Evolutionary conservation across 805 yeast species (phyloP).

Genomic region (Teunomyces kruisii): DNA sequence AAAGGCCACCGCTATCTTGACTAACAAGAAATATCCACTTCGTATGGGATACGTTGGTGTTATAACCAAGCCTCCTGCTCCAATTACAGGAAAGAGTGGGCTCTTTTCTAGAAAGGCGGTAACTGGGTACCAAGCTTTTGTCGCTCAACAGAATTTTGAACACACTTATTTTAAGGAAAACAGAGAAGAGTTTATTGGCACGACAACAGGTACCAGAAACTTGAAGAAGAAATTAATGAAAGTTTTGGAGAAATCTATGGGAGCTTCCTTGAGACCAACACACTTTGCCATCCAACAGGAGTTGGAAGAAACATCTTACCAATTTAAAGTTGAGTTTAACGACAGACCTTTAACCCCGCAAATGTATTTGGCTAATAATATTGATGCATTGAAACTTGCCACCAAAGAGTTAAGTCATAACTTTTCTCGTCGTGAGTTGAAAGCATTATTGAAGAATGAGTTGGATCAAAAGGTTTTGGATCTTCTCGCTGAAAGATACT

Average conservation of each 20-base stretch:
- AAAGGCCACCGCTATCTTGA: conserved; percentile 64
- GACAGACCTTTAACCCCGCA: conserved; percentile 93
- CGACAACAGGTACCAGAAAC: conserved; percentile 72
- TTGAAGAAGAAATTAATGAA: conserved; percentile 79
- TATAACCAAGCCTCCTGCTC: conserved; percentile 74
- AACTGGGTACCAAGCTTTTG: conserved; percentile 59
- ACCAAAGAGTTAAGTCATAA: conserved; percentile 83
- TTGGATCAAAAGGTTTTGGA: conserved; percentile 89
- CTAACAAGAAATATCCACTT: conserved; percentile 82
- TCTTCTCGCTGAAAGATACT: conserved; percentile 82
- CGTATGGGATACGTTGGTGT: conserved; percentile 98
- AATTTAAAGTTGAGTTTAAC: conserved; percentile 94
- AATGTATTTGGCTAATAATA: conserved; percentile 87
- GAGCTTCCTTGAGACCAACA: conserved; percentile 83
- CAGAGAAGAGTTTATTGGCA: conserved; percentile 57
- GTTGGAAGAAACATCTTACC: conserved; percentile 87
- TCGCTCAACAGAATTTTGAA: conserved; percentile 64
- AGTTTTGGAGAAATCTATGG: conserved; percentile 89
- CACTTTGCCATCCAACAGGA: conserved; percentile 83
- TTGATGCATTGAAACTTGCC: conserved; percentile 81
- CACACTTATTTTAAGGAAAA: conserved; percentile 60
- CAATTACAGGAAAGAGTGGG: conserved; percentile 21
- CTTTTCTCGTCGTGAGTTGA: conserved; percentile 81
- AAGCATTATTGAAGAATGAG: conserved; percentile 73
- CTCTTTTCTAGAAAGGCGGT: conserved; percentile 48